phyloP scores from a whole-genome alignment of 805 yeast species.

The Hanseniaspora thailandica region DNA sequence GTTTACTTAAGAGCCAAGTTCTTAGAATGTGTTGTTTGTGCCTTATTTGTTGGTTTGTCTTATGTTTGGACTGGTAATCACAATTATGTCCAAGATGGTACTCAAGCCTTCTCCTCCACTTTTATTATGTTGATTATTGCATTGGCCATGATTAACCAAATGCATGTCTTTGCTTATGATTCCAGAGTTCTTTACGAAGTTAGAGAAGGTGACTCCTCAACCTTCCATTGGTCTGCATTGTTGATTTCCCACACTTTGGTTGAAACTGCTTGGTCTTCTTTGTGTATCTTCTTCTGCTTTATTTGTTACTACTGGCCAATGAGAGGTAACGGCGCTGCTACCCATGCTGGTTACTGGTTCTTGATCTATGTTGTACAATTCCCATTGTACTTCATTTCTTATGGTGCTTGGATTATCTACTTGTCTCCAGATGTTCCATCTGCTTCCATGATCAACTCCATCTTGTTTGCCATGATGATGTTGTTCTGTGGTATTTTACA shows the following conservation, averaged over 20 bases:
- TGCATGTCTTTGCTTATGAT: conserved; percentile 46
- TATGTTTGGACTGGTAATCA: conserved; percentile 46
- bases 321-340: conserved; percentile 33
- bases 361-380: conserved; percentile 38
- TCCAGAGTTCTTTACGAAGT: conserved; percentile 59
- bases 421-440: conserved; percentile 35
- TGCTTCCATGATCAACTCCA: conserved; percentile 34
- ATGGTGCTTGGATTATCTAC: conserved; percentile 43
- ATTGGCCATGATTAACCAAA: conserved; percentile 47
- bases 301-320: conserved; percentile 42
- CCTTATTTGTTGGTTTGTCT: conserved; percentile 57
- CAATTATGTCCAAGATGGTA: conserved; percentile 51
- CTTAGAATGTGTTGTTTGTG: conserved; percentile 39
- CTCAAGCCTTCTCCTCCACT: conserved; percentile 49
- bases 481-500: conserved; percentile 45
- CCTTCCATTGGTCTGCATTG: conserved; percentile 57
- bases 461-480: conserved; percentile 43
- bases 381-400: conserved; percentile 40
- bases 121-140: conserved; percentile 45
- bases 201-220: conserved; percentile 61
- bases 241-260: conserved; percentile 34
- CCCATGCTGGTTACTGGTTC: conserved; percentile 43
- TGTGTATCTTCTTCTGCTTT: conserved; percentile 35
- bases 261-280: conserved; percentile 39
- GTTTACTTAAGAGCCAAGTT: conserved; percentile 47